phyloP scores from a whole-genome alignment of 2,329 filamentous ascomycete species.

The Alternaria conjuncta region DNA sequence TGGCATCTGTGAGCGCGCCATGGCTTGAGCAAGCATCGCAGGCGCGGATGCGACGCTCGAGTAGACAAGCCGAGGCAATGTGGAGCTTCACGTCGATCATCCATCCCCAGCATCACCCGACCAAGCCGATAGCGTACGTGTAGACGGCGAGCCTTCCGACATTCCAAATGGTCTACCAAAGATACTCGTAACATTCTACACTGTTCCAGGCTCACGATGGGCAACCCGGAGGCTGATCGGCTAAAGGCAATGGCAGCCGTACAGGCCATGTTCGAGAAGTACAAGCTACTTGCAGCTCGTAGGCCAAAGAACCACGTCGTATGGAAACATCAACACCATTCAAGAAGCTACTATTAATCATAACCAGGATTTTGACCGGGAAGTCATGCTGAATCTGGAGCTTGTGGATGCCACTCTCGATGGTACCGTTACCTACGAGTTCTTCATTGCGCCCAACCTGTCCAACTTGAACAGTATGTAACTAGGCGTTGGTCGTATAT shows the following conservation, averaged over 20 bases:
- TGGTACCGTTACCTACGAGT: slow-evolving; percentile 44
- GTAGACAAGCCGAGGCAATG: slow-evolving; percentile 13
- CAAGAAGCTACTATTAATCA: slow-evolving; percentile 1
- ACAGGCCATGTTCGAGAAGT: slow-evolving; percentile 47
- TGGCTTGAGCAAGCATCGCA: background rate
- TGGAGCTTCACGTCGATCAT: slow-evolving; percentile 5
- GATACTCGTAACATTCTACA: background rate
- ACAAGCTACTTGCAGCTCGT: slow-evolving; percentile 40
- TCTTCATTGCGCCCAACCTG: slow-evolving; percentile 43
- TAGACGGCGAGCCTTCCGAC: background rate
- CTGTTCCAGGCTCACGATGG: slow-evolving; percentile 25
- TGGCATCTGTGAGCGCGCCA: slow-evolving; percentile 11
- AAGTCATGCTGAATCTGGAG: slow-evolving; percentile 47
- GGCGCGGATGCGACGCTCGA: background rate
- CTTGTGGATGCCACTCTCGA: slow-evolving; percentile 46
- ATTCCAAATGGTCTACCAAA: background rate
- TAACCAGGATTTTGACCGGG: slow-evolving; percentile 45
- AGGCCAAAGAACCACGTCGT: slow-evolving; percentile 44
- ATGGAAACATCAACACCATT: background rate
- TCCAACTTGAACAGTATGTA: slow-evolving; percentile 49
- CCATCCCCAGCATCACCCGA: background rate
- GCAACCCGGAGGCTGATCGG: slow-evolving; percentile 27
- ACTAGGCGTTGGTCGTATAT: background rate
- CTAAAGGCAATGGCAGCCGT: slow-evolving; percentile 46
- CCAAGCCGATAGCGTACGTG: background rate